Evolutionary conservation across 2,329 filamentous ascomycete species (phyloP).

Genomic region (Paraconiothyrium sp.): DNA sequence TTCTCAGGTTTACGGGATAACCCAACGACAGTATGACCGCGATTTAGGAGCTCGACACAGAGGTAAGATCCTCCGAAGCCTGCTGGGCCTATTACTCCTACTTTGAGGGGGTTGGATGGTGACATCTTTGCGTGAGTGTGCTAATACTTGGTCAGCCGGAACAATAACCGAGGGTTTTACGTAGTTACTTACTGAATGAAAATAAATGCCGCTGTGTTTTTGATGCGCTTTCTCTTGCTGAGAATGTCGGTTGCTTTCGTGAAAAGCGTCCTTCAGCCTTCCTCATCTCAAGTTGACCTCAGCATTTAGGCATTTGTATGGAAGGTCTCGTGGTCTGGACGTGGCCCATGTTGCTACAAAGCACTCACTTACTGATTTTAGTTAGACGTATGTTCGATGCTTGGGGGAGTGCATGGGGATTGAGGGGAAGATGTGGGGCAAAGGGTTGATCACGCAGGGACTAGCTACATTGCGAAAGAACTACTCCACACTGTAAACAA

Average conservation of each 20-base stretch:
- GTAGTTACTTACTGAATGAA: background rate
- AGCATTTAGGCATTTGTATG: background rate
- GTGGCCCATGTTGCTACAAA: background rate
- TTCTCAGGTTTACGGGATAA: conserved; percentile 46
- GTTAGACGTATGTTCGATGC: background rate
- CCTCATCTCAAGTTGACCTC: background rate
- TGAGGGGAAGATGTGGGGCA: conserved; percentile 46
- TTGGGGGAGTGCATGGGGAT: conserved; percentile 33
- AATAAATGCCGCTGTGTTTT: too few species aligned
- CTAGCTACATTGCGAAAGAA: conserved; percentile 8
- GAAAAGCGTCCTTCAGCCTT: background rate
- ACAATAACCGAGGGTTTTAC: too few species aligned
- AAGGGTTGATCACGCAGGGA: conserved; percentile 21
- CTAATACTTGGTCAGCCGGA: background rate
- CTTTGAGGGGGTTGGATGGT: conserved; percentile 22
- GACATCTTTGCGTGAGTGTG: conserved; percentile 12
- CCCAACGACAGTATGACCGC: conserved; percentile 46
- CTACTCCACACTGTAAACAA: background rate
- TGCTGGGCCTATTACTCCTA: conserved; percentile 47
- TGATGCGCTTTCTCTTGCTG: too few species aligned
- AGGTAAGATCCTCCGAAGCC: conserved; percentile 49
- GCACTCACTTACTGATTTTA: background rate
- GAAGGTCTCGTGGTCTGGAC: background rate
- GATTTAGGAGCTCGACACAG: conserved; percentile 43
- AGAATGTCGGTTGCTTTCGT: background rate